Percentiles rank a stretch among this genome's conserved stretches.
Conservation (phyloP, 371 early-diverging fungal species). For the Nematocida minor region DNA sequence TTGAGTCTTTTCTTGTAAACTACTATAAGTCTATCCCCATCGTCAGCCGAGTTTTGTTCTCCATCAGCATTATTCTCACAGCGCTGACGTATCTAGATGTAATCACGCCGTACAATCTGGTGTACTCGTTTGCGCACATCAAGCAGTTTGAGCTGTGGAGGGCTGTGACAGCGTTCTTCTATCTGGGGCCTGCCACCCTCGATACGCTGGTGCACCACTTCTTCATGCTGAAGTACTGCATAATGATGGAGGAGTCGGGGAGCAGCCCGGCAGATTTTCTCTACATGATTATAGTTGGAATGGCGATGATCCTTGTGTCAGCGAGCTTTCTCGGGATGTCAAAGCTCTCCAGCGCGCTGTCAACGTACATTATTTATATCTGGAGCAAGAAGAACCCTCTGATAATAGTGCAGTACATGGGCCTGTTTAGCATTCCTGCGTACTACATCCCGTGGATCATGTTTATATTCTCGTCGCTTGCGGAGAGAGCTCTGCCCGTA, state of each 20-base stretch:
- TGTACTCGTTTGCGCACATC: slow-evolving; percentile 56
- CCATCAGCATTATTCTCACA: slow-evolving; percentile 32
- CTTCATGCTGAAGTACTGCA: slow-evolving; percentile 64
- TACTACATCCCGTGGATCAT: slow-evolving; percentile 65
- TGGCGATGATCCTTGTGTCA: slow-evolving; percentile 30
- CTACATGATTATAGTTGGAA: slow-evolving; percentile 57
- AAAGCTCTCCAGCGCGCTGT: slow-evolving; percentile 58
- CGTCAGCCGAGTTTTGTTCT: slow-evolving; percentile 53
- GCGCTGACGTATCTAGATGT: slow-evolving; percentile 55
- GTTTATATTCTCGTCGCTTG: slow-evolving; percentile 58
- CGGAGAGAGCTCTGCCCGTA: slow-evolving; percentile 51
- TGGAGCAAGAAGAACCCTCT: slow-evolving; percentile 65
- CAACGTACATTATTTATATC: slow-evolving; percentile 64
- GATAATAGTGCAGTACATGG: slow-evolving; percentile 63
- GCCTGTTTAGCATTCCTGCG: slow-evolving; percentile 63
- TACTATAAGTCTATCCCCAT: slow-evolving; percentile 39
- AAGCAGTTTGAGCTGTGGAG: slow-evolving; percentile 59
- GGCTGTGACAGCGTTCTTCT: slow-evolving; percentile 62
- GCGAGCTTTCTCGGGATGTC: slow-evolving; percentile 49
- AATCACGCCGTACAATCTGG: slow-evolving; percentile 49
- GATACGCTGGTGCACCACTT: slow-evolving; percentile 62
- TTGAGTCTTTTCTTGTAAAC: slow-evolving; percentile 34
- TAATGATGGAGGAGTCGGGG: slow-evolving; percentile 63
- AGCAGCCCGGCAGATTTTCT: slow-evolving; percentile 62
- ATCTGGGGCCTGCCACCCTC: slow-evolving; percentile 60